These are phyloP conservation scores for Fusarium aywerte DNA, from an alignment of 2,329 filamentous ascomycete genomes.

Conservation along the genomic window DNA sequence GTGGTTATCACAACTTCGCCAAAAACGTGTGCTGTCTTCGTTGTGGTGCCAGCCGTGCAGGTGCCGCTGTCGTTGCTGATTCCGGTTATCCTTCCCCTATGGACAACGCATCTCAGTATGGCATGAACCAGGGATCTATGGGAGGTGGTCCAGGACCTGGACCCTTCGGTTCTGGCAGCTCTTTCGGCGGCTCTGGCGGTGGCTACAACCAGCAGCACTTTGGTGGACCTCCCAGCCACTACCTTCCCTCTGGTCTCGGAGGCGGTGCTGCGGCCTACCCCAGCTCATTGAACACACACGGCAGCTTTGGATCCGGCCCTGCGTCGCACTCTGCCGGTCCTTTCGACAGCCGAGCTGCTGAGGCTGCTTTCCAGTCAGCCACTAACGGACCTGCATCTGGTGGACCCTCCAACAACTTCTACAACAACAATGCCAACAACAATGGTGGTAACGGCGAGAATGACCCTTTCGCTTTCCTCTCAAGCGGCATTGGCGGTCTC, in stretches of 20 bases:
- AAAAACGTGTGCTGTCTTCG: slow-evolving; percentile 99
- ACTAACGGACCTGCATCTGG: slow-evolving; percentile 83
- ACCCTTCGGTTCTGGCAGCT: slow-evolving; percentile 75
- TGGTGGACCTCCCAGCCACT: slow-evolving; percentile 87
- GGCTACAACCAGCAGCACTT: slow-evolving; percentile 86
- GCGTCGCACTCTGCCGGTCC: slow-evolving; percentile 84
- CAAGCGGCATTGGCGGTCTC: slow-evolving; percentile 76
- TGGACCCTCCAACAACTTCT: slow-evolving; percentile 69
- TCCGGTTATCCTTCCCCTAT: slow-evolving; percentile 91
- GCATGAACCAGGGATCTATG: slow-evolving; percentile 90
- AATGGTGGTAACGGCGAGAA: slow-evolving; percentile 70
- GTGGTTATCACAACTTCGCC: slow-evolving; percentile 98
- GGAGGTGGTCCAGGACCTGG: slow-evolving; percentile 82
- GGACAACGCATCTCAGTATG: slow-evolving; percentile 84
- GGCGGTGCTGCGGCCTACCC: slow-evolving; percentile 77
- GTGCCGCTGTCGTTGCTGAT: slow-evolving; percentile 93
- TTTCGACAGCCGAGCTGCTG: slow-evolving; percentile 92
- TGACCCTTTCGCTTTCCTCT: slow-evolving; percentile 85
- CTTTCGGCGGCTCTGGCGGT: slow-evolving; percentile 71
- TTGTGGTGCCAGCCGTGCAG: slow-evolving; percentile 93
- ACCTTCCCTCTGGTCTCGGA: slow-evolving; percentile 87
- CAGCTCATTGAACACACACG: slow-evolving; percentile 80
- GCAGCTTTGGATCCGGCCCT: slow-evolving; percentile 75
- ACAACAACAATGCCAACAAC: slow-evolving; percentile 71
- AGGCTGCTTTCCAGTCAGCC: slow-evolving; percentile 92